Percentiles rank a stretch among this genome's conserved stretches.
phyloP scores from a whole-genome alignment of 192 early-diverging fungal species.

The Glomus cerebriforme region DNA sequence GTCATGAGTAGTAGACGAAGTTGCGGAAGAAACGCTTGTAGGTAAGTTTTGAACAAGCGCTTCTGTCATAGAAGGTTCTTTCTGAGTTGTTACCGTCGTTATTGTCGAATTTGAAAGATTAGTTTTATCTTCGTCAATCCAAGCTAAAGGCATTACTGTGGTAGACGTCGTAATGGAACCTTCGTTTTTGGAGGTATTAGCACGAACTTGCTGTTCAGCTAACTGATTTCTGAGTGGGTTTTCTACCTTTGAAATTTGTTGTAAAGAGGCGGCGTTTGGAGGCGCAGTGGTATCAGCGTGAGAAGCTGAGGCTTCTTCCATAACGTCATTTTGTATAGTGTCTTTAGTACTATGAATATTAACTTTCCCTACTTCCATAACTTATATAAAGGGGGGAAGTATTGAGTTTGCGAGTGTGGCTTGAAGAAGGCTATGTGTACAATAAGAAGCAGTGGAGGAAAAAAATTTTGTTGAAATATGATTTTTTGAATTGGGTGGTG shows the following conservation, averaged over 20 bases:
- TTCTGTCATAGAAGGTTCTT: background rate
- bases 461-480: background rate
- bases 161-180: background rate
- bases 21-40: background rate
- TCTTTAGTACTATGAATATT: background rate
- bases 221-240: background rate
- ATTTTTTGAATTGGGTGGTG: background rate
- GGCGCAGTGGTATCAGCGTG: background rate
- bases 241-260: background rate
- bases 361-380: conserved; percentile 15
- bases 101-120: background rate
- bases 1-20: background rate
- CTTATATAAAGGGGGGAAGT: background rate
- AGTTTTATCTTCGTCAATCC: background rate
- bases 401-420: conserved; percentile 4
- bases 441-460: conserved; percentile 16
- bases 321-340: conserved; percentile 19
- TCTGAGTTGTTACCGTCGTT: background rate
- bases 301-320: conserved; percentile 15
- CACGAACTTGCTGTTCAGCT: background rate
- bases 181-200: background rate
- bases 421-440: conserved; percentile 25
- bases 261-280: background rate
- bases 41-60: background rate
- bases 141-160: background rate